Evolutionary conservation across 768 basidiomycete genomes (phyloP), one percentile per base, ranked within the genome.

Genomic region (Russula dissimulans): DNA sequence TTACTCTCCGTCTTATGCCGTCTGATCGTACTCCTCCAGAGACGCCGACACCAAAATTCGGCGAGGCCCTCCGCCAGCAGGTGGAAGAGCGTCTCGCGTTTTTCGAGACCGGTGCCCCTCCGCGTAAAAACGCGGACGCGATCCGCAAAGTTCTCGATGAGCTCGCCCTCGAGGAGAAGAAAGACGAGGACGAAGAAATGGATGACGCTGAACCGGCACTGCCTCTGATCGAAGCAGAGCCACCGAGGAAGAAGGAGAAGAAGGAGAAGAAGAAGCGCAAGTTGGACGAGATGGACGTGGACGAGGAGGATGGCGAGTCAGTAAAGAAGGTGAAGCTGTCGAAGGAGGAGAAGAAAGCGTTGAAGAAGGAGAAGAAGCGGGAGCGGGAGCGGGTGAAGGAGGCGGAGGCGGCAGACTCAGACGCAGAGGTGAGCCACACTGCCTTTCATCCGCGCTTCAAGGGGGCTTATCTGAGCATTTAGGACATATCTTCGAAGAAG

Each of bases 31-130:
- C 15, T 34, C 7, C 36, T 36, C n/a, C 65, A 90, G 89, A 91
- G 43, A 82, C 80, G 54, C 95, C 95, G 0, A 91, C 93, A 6
- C 73, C 91, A 48, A 95, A 94, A 69, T 98, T 94, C 66, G 97
- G 97, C 64, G 94, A 97, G 70, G 97, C 94, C 3, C 82, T 99
- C 10, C 83, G 90, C 5, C 79, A 81, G 5, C 97, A 99, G 74
- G 97, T 99, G 14, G 95, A 98, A 71, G 95, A 98, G 72, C 86
- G 97, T 12, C 79, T 99, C 3, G 78, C 79, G 60, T 98, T 98
- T 77, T 99, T 97, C 76, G 94, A 95, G 73, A 89, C 84, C 0
- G 95, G 95, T 6, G 81, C 81, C 8, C 83, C 93, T 9, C 95
- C 95, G 22, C 82, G 83, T 31, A 98, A 94, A 77, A 97, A 91